phyloP scores from a whole-genome alignment of 2,329 filamentous ascomycete species.

The Lecanosticta acicola region DNA sequence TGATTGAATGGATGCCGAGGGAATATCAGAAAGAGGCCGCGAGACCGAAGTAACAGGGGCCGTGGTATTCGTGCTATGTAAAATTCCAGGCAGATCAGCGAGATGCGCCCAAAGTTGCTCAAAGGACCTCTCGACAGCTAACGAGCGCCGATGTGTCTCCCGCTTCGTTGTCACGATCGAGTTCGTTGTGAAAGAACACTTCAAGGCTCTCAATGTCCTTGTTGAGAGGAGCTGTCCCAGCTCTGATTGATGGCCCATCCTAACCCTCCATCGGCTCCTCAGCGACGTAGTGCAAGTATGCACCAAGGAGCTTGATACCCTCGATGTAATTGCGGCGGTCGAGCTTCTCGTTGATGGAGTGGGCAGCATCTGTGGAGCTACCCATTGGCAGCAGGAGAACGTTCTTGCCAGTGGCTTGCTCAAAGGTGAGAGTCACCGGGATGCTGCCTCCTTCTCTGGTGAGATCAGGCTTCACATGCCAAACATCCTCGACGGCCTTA shows the following conservation, averaged over 20 bases:
- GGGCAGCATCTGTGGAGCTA: slow-evolving; percentile 82
- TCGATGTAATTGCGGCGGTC: slow-evolving; percentile 98
- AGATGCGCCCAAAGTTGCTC: no score
- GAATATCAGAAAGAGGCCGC: no score
- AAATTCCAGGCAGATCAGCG: no score
- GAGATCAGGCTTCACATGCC: slow-evolving; percentile 87
- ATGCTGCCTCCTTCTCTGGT: slow-evolving; percentile 97
- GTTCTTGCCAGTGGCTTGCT: slow-evolving; percentile 97
- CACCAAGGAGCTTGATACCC: slow-evolving; percentile 89
- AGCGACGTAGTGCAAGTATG: slow-evolving; percentile 93
- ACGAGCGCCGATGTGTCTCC: no score
- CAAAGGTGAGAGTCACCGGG: slow-evolving; percentile 92
- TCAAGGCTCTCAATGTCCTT: no score
- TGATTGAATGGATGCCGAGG: no score
- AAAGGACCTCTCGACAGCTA: no score
- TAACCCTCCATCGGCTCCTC: slow-evolving; percentile 61
- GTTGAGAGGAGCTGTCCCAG: no score
- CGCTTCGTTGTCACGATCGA: no score
- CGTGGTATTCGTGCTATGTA: background rate
- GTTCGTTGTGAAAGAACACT: no score
- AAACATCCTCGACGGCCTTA: slow-evolving; percentile 95
- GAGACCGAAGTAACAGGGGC: background rate
- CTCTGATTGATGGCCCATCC: no score
- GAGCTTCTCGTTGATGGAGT: slow-evolving; percentile 98
- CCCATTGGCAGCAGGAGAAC: slow-evolving; percentile 94